phyloP scores from a whole-genome alignment of 306 rosid species.

The Arachis stenosperma region DNA sequence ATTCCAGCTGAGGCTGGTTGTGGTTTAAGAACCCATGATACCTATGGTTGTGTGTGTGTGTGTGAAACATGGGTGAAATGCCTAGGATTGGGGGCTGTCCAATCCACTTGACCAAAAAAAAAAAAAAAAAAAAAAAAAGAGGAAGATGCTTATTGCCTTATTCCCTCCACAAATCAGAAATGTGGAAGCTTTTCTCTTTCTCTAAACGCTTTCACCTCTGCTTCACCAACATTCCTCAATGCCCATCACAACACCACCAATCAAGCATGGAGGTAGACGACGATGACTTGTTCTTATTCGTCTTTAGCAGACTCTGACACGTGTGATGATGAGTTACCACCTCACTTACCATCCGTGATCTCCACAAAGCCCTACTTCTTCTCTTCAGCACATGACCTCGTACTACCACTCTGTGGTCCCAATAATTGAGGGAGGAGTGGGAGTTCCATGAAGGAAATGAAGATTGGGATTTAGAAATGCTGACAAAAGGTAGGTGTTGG shows the following conservation, averaged over 20 bases:
- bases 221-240: conserved; percentile 49
- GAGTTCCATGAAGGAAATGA: conserved; percentile 92
- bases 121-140: no score
- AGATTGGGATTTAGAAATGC: no score
- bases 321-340: conserved; percentile 33
- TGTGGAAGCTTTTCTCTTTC: conserved; percentile 47
- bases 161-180: background rate
- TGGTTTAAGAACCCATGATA: no score
- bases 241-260: conserved; percentile 23
- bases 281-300: conserved; percentile 39
- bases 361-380: conserved; percentile 84
- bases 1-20: no score
- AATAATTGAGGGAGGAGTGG: conserved; percentile 47
- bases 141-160: no score
- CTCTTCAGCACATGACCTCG: conserved; percentile 71
- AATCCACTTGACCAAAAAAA: no score
- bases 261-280: conserved; percentile 11
- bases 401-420: conserved; percentile 70
- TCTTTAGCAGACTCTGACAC: conserved; percentile 39
- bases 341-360: conserved; percentile 66
- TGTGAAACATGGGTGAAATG: no score
- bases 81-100: no score
- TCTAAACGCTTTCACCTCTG: conserved; percentile 65
- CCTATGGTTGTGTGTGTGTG: no score
- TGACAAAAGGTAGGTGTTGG: no score